Evolutionary conservation across 495 filamentous ascomycete genomes (phyloP).

Genomic region (Polyplosphaeria fusca): DNA sequence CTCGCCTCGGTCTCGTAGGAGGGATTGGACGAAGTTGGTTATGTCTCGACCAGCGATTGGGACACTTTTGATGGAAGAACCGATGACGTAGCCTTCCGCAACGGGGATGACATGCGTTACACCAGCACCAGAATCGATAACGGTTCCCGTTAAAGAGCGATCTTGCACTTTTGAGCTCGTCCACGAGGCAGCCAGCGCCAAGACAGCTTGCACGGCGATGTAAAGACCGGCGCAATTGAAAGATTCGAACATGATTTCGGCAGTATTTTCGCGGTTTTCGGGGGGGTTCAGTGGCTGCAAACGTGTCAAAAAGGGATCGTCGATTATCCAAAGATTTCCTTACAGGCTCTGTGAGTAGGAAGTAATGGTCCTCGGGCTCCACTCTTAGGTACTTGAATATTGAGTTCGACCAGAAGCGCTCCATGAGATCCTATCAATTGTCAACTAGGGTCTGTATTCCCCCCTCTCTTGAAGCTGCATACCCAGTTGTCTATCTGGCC

Average conservation of each 20-base stretch:
- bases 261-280: slow-evolving; percentile 97
- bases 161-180: slow-evolving; percentile 97
- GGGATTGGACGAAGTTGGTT: slow-evolving; percentile 94
- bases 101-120: slow-evolving; percentile 99
- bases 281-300: slow-evolving; percentile 89
- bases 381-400: slow-evolving; percentile 99
- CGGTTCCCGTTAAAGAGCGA: slow-evolving; percentile 93
- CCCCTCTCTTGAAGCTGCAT: slow-evolving; percentile 2
- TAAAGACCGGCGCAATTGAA: slow-evolving; percentile 99
- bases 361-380: slow-evolving; percentile 97
- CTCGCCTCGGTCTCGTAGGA: slow-evolving; percentile 93
- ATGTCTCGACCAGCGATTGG: slow-evolving; percentile 96
- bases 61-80: slow-evolving; percentile 97
- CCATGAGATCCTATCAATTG: slow-evolving; percentile 79
- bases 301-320: slow-evolving; percentile 1
- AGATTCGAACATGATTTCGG: slow-evolving; percentile 99
- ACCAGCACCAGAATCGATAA: slow-evolving; percentile 96
- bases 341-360: slow-evolving; percentile 95
- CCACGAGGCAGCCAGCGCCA: slow-evolving; percentile 95
- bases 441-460: slow-evolving; percentile 23
- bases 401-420: slow-evolving; percentile 98
- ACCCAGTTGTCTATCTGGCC: slow-evolving; percentile 99
- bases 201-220: slow-evolving; percentile 96
- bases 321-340: slow-evolving; percentile 30
- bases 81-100: slow-evolving; percentile 97